A percentile compares a stretch with the other conserved stretches of the same genome.
Evolutionary conservation across 371 early-diverging fungal species (phyloP).

Genomic region (Actinomortierella wolfii): DNA sequence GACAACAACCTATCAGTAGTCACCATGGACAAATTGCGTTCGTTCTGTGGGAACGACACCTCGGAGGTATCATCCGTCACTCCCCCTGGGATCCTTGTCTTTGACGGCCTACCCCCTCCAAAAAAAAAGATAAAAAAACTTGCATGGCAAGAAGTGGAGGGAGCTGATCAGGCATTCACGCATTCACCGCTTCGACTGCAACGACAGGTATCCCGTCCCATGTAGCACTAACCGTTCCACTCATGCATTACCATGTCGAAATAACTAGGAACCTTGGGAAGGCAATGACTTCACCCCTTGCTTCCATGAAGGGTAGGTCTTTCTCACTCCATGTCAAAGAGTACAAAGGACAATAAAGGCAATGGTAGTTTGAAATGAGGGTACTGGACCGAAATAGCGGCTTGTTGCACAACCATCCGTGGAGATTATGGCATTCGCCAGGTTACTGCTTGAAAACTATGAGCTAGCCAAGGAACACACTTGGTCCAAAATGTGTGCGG

Average conservation of each 20-base stretch:
- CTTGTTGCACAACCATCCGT: too few species aligned
- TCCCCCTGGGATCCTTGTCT: background rate
- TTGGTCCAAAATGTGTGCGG: too few species aligned
- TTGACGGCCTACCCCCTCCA: background rate
- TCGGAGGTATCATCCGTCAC: constrained; percentile 18
- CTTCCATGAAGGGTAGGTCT: constrained; percentile 38
- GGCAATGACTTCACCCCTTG: constrained; percentile 44
- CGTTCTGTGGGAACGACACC: constrained; percentile 37
- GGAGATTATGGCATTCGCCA: too few species aligned
- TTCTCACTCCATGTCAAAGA: too few species aligned
- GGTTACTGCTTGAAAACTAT: too few species aligned
- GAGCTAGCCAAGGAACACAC: too few species aligned
- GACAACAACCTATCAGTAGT: constrained; percentile 1
- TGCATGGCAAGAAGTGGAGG: too few species aligned
- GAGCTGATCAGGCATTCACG: background rate
- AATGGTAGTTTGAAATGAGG: too few species aligned
- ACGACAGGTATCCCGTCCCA: too few species aligned
- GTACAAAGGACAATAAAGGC: too few species aligned
- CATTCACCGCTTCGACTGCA: background rate
- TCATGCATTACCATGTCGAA: background rate
- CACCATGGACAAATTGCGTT: constrained; percentile 13
- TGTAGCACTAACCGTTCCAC: background rate
- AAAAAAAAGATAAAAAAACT: background rate
- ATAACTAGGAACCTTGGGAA: constrained; percentile 27
- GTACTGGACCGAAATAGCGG: too few species aligned